Base-by-base conservation (phyloP, 331 rosid species). In the Malus hybrid region DNA sequence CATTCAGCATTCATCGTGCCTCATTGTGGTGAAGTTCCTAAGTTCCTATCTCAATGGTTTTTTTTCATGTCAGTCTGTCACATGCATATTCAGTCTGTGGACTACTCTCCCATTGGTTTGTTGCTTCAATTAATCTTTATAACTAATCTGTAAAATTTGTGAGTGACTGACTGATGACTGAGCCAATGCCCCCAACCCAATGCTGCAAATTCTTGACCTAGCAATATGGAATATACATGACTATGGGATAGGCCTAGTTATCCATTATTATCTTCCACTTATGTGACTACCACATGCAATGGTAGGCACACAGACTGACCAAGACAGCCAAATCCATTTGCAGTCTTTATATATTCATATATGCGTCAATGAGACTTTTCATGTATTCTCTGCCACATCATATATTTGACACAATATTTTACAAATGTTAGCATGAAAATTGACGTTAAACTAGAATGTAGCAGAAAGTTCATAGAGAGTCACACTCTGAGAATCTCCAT, bases 201-300 rank as follows among this genome's bases (percentile, higher is more conserved):
- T 65, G 28, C 69, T 65, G 46, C 69, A 32, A 18, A 39, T 39
- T 39, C 44, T 39, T 39, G 44, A 3, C 44, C 4, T 39, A 39
- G 44, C 2, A 39, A 39, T 39, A 3, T 39, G 50, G 31, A 18
- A 65, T 33, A 29, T 16, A 3, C 68, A 31, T 64, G 44, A 32
- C 42, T 32, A 64, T 28, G 66, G 36, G 8, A 61, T n/a, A 13
- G 36, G 19, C 66, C 66, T 27, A 57, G 18, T 70, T 9, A 48
- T 52, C 24, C 63, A 15, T 27, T 50, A 61, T 61, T 61, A 61
- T 13, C 14, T 52, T 6, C 10, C 73, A 75, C 34, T 85, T 88
- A 73, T 78, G 87, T 79, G 86, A 86, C 20, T 59, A 42, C 76
- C 88, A 81, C 86, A 70, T 83, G 82, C 54, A 69, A 34, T 74